These are phyloP conservation scores for Yamadazyma friedrichii DNA, from an alignment of 1,139 yeast species.

Conservation along the genomic window DNA sequence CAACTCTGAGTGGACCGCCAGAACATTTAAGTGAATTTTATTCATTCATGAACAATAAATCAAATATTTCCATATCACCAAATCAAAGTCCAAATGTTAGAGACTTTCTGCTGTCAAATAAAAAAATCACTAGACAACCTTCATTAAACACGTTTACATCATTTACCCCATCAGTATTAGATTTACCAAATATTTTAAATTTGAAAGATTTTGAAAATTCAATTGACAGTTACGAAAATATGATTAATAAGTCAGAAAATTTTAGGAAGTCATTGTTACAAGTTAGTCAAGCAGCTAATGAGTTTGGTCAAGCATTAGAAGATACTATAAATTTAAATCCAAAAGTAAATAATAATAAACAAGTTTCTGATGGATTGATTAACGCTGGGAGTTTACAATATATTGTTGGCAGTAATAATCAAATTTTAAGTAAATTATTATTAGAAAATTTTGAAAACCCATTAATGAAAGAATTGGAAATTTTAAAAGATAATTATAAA, in stretches of 20 bases:
- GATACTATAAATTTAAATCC: conserved; percentile 51
- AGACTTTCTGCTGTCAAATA: conserved; percentile 8
- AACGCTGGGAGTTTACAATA: conserved; percentile 79
- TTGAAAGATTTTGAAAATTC: conserved; percentile 55
- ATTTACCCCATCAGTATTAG: conserved; percentile 52
- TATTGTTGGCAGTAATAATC: conserved; percentile 75
- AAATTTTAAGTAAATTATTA: conserved; percentile 61
- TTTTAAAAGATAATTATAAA: conserved; percentile 37
- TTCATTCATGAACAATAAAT: conserved; percentile 39
- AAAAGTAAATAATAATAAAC: conserved; percentile 62
- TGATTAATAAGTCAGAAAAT: conserved; percentile 50
- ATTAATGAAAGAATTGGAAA: conserved; percentile 39
- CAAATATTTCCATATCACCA: conserved; percentile 15
- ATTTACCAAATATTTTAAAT: conserved; percentile 59
- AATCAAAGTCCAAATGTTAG: conserved; percentile 14
- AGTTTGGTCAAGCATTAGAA: conserved; percentile 72
- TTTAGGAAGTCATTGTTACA: conserved; percentile 50
- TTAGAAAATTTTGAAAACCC: conserved; percentile 57
- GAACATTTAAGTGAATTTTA: conserved; percentile 59
- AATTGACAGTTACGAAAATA: conserved; percentile 42
- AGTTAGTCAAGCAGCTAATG: conserved; percentile 65
- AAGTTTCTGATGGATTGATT: conserved; percentile 62
- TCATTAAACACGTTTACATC: conserved; percentile 39
- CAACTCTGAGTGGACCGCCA: conserved; percentile 25
- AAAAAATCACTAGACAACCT: conserved; percentile 23